Evolutionary conservation across 768 basidiomycete species (phyloP), one percentile per base, ranked within the genome.

Genomic region (Fibroporia radiculosa): DNA sequence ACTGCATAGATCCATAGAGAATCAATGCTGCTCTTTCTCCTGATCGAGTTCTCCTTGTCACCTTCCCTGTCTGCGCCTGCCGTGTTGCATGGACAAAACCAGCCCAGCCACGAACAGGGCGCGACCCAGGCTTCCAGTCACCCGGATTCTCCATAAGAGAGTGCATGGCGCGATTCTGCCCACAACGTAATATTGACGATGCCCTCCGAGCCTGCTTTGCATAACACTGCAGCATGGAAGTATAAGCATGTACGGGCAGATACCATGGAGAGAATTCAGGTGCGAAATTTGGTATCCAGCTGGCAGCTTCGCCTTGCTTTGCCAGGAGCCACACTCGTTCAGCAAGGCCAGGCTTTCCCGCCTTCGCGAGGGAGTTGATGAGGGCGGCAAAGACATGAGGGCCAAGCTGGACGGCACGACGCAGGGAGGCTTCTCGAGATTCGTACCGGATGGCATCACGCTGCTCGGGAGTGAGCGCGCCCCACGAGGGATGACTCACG

Each of bases 291-390:
- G 58, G 55, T 1, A 54, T 42, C 71, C 75, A 77, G 49, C 83
- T 86, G 22, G 61, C 62, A 26, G 57, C 61, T 55, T 86, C 80
- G 0, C 81, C 82, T 47, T 71, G 63, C 52, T 72, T 70, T 7
- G 77, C 83, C 18, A 82, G 66, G 12, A 67, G 51, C 77, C 83
- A 89, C 2, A 90, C 70, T 14, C 75, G 72, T 55, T 82, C 78
- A 0, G 80, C 76, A 3, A 79, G 60, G 0, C 73, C 73, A 0
- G 71, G 71, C 49, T 65, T 66, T 0, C 80, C 76, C 0, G 71
- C 64, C 52, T 83, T 83, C 45, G 64, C 57, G 32, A 89, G 62
- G 0, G 78, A 80, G 47, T 78, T 75, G 25, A 92, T 59, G 8
- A 88, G 60, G 2, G 68, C 60, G 1, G 76, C 66, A 51, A 85